Base-by-base conservation (phyloP, 2,329 filamentous ascomycete genomes). In the Aspergillus terreus region DNA sequence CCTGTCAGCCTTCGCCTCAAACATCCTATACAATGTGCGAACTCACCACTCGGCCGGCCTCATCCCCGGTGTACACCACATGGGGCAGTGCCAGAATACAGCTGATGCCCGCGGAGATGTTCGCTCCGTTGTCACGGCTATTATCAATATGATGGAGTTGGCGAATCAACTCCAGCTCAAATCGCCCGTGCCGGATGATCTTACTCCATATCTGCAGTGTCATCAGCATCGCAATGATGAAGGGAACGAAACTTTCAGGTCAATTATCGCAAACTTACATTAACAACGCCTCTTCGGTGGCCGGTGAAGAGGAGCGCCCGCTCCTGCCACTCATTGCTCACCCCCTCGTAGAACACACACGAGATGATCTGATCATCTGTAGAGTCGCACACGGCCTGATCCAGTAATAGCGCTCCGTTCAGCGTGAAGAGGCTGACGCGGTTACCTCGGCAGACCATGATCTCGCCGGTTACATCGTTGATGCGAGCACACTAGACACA, bases 271-370 rank as follows among this genome's bases (percentile, higher is more conserved):
- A n/a, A 27, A 58, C 66, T 60, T 54, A 71, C 84, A 63, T 95
- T 95, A 32, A 95, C 92, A 12, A 91, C 80, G 0, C 94, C 94
- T 47, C 85, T 79, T 57, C 83, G 80, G 67, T 97, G 94, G 0
- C 94, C 94, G 0, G 92, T 97, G 58, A 99, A 92, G 35, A 97
- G 76, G 41, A 99, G 77, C 54, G 87, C 86, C 49, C 87, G 86
- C 71, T 95, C 90, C 3, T 96, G 78, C 90, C 92, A 97, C 71
- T 97, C 94, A 61, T 91, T 94, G 2, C 86, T 87, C 0, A 85
- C 82, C 0, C 92, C 92, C 68, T 97, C 92, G 71, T 97, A 97
- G 69, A 96, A 96, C 2, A 92, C 89, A 57, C 91, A 94, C 1
- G 87, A 85, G 45, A 89, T 79, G 2, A 96, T 84, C 32, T 81